Base-by-base conservation (phyloP, 805 yeast genomes). In the Suhomyces emberorum region DNA sequence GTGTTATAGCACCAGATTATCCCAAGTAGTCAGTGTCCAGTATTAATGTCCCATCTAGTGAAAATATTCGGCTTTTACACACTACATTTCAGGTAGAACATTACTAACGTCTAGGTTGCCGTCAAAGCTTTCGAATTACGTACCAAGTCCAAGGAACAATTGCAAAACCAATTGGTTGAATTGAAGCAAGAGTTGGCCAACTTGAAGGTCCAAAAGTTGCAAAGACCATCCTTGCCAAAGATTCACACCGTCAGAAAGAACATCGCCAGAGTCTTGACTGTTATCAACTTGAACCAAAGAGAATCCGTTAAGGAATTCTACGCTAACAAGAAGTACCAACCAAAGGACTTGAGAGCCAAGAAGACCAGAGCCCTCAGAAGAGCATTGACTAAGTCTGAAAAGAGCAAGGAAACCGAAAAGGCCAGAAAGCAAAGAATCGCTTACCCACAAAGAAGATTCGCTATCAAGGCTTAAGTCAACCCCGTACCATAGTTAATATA, bases 281-380 rank as follows among this genome's bases (percentile, higher is more conserved):
- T 91, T 76, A 88, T 91, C 78, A 89, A 86, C 89, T 81, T 83
- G 63, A 87, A 84, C 79, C 96, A 88, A 77, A 88, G 98, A 78
- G 88, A 83, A 56, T 81, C 83, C 59, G 96, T 88, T 69, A 87
- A 87, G 75, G 93, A 83, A 67, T 83, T 86, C 80, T 89, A 89
- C 91, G 79, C 80, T 57, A 93, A 88, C 71, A 83, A 86, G 83
- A 89, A 88, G 77, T 85, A 81, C 83, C 78, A 80, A 72, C 98
- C 98, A 79, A 89, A 91, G 80, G 97, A 89, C 72, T 81, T 93
- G 77, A 91, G 98, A 79, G 95, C 88, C 61, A 93, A 93, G 91
- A 87, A 93, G 85, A 93, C 99, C 75, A 91, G 98, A 83, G 98
- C 98, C 72, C 76, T 91, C 75, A 91, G 98, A 86, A 86, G 98